These are phyloP conservation scores for Avena sativa DNA, from an alignment of 176 grass and related monocot genomes.

Conservation along the genomic window DNA sequence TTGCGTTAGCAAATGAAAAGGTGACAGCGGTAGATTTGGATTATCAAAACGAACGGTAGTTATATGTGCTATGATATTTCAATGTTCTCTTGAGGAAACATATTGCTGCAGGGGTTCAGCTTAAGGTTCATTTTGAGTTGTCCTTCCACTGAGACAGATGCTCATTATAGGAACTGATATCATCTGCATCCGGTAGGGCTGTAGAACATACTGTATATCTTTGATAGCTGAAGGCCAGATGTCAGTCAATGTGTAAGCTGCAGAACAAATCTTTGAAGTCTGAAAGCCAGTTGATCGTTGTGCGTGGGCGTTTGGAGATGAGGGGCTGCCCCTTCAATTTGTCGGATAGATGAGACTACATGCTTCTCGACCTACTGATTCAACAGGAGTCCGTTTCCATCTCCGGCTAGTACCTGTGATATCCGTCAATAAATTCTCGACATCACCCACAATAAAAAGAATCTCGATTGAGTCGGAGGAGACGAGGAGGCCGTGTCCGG, in stretches of 20 bases:
- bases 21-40: not conserved
- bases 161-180: too few relatives aligned
- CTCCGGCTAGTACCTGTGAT: too few relatives aligned
- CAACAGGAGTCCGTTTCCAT: not conserved
- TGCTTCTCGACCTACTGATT: not conserved
- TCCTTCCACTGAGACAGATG: not conserved
- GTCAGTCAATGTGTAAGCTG: too few relatives aligned
- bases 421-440: not conserved
- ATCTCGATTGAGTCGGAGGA: too few relatives aligned
- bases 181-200: too few relatives aligned
- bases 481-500: too few relatives aligned
- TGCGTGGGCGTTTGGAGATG: not conserved
- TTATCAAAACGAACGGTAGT: not conserved
- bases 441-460: too few relatives aligned
- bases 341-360: too few relatives aligned
- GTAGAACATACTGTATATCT: not conserved
- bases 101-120: not conserved
- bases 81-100: not conserved
- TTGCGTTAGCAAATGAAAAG: not conserved
- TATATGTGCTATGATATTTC: not conserved
- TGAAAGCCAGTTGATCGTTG: not conserved
- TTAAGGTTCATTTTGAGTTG: not conserved
- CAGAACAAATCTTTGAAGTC: too few relatives aligned
- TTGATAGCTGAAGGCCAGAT: not conserved
- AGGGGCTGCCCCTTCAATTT: too few relatives aligned